Base-by-base conservation (phyloP, 306 rosid genomes). In the Cyclanthera cordifolia region DNA sequence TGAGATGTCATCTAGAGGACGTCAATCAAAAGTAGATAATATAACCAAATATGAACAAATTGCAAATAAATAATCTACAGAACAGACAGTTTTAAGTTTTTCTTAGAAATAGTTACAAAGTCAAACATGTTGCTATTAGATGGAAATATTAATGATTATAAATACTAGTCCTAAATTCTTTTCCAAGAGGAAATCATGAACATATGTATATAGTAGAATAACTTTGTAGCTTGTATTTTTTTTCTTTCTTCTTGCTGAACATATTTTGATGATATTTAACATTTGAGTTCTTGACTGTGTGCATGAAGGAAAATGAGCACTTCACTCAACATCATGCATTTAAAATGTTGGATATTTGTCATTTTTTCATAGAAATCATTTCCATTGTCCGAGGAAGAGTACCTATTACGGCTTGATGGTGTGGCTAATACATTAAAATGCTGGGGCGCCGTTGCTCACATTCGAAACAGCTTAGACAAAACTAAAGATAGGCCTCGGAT, bases 361-460 rank as follows among this genome's bases (percentile, higher is more conserved):
- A 23, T 53, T 27, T 24, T 24, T 46, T 77, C 28, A 24, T 57
- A 87, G 98, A 89, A 91, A 79, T 93, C 98, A 16, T 93, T 93
- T 75, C 98, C 98, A 19, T 74, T 93, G 77, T 85, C 95, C 21
- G 98, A 93, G 84, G 98, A 93, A 82, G 98, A 93, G 83, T 93
- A 93, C 71, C 84, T 93, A 70, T 27, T 84, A 86, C 88, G 98
- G 83, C 98, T 93, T 27, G 96, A 93, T 69, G 91, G 88, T 45
- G 86, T 93, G 72, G 96, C 96, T 34, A 89, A 93, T 83, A 81
- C 81, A 23, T 82, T 93, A 75, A 93, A 82, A 76, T 93, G 96
- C 74, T 93, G 96, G 98, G 98, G 98, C 79, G 98, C 98, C 76
- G 98, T 93, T 73, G 86, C 98, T n/a, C 96, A 93, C 74, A 86